These are phyloP conservation scores for Microsporum ferrugineum DNA, from an alignment of 2,329 filamentous ascomycete genomes.

Conservation along the genomic window DNA sequence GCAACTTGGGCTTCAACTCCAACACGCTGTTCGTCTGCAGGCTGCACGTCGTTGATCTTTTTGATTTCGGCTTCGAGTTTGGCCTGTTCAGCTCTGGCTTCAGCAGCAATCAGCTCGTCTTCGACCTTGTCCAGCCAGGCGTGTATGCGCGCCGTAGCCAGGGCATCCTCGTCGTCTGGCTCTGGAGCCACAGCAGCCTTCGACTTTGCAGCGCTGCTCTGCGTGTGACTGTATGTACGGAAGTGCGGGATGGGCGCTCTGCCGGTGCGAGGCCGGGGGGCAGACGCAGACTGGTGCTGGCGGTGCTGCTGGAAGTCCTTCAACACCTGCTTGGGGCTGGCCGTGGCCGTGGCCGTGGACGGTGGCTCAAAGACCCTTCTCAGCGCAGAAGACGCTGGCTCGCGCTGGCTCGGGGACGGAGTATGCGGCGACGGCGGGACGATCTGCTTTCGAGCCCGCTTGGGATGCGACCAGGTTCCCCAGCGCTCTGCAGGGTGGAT, in stretches of 20 bases:
- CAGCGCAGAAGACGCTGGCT: neutral
- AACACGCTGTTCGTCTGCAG: neutral
- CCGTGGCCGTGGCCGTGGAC: neutral
- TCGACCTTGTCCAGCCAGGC: constrained; percentile 4
- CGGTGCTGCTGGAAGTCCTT: neutral
- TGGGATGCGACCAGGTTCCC: constrained; percentile 3
- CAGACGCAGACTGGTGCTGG: neutral
- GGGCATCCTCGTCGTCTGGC: neutral
- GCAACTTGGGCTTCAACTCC: neutral
- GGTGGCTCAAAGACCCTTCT: neutral
- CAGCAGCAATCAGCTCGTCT: neutral
- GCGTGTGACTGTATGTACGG: neutral
- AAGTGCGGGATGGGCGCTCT: neutral
- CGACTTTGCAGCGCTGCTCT: constrained; percentile 3
- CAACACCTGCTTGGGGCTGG: neutral
- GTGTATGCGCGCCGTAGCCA: neutral
- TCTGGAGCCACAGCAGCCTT: neutral
- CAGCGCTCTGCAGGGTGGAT: neutral
- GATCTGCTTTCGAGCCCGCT: constrained; percentile 2
- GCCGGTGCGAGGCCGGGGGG: neutral
- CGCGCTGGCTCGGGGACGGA: neutral
- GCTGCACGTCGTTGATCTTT: neutral
- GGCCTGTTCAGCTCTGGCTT: neutral
- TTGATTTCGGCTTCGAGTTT: neutral
- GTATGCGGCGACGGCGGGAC: neutral